These are phyloP conservation scores for Lichina pygmaea DNA, from an alignment of 495 filamentous ascomycete genomes.

Conservation along the genomic window DNA sequence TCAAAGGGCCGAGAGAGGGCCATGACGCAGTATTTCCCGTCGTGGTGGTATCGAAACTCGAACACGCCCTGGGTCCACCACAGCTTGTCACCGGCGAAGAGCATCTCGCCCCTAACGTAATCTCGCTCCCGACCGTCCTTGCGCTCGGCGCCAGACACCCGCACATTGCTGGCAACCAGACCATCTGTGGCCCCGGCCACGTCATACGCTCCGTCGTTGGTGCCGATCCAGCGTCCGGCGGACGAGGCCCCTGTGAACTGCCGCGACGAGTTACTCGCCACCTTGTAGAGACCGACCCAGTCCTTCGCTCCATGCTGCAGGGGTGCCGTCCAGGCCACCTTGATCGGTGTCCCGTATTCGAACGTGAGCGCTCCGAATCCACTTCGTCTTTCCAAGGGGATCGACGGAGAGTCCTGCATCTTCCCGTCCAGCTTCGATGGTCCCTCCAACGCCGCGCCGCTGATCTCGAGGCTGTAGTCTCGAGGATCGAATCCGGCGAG, in stretches of 20 bases:
- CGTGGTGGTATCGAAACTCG: constrained; percentile 93
- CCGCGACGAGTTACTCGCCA: constrained; percentile 72
- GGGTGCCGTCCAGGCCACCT: constrained; percentile 77
- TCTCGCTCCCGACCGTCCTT: constrained; percentile 22
- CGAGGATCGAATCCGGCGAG: constrained; percentile 61
- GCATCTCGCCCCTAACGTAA: constrained; percentile 46
- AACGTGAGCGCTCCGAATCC: constrained; percentile 32
- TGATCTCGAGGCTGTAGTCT: constrained; percentile 53
- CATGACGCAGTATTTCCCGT: constrained; percentile 87
- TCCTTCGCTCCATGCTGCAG: constrained; percentile 77
- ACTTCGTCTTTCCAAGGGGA: constrained; percentile 21
- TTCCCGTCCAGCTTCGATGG: constrained; percentile 15
- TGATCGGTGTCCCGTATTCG: constrained; percentile 77
- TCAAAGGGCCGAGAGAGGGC: constrained; percentile 84
- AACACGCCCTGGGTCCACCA: constrained; percentile 94
- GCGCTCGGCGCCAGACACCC: constrained; percentile 16
- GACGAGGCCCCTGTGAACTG: constrained; percentile 62
- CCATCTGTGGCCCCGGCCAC: constrained; percentile 50
- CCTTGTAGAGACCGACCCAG: constrained; percentile 87
- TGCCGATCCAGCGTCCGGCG: constrained; percentile 74
- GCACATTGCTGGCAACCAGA: constrained; percentile 40
- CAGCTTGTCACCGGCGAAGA: constrained; percentile 77
- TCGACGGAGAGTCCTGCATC: too few species aligned
- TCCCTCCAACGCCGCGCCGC: constrained; percentile 32
- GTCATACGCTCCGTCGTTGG: constrained; percentile 49